Evolutionary conservation across 179 eudicot genomes (phyloP).

Genomic region (Heliamphora pulchella): DNA sequence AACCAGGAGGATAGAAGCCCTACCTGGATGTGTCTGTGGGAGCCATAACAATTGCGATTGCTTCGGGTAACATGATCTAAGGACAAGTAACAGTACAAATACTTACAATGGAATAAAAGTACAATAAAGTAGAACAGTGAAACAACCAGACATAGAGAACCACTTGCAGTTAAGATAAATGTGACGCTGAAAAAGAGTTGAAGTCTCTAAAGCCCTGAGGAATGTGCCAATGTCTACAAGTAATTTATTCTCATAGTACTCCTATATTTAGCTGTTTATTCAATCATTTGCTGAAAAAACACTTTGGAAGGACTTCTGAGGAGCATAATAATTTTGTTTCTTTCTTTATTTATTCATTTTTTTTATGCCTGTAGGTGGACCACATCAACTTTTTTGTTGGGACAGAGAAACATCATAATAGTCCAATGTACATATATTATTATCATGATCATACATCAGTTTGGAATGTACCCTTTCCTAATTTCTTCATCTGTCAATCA

Average conservation of each 20-base stretch:
- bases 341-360: no score
- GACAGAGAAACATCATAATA: not conserved
- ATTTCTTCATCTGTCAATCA: not conserved
- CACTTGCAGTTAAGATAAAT: not conserved
- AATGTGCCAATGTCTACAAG: not conserved
- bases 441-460: not conserved
- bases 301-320: not conserved
- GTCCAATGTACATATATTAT: not conserved
- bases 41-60: slow-evolving; percentile 98
- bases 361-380: no score
- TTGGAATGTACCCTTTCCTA: not conserved
- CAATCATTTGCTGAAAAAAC: slow-evolving; percentile 1
- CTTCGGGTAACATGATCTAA: slow-evolving; percentile 96
- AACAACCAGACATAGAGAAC: not conserved
- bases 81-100: slow-evolving; percentile 9
- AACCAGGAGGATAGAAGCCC: not conserved
- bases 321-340: not conserved
- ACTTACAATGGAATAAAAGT: not conserved
- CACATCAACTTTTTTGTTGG: not conserved
- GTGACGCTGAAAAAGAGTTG: not conserved
- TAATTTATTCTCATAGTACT: not conserved
- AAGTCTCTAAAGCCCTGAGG: not conserved
- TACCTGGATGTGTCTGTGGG: slow-evolving; percentile 96
- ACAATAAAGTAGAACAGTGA: not conserved
- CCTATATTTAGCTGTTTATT: not conserved